phyloP scores from a whole-genome alignment of 2,329 filamentous ascomycete species.

The Penicillium sp. region DNA sequence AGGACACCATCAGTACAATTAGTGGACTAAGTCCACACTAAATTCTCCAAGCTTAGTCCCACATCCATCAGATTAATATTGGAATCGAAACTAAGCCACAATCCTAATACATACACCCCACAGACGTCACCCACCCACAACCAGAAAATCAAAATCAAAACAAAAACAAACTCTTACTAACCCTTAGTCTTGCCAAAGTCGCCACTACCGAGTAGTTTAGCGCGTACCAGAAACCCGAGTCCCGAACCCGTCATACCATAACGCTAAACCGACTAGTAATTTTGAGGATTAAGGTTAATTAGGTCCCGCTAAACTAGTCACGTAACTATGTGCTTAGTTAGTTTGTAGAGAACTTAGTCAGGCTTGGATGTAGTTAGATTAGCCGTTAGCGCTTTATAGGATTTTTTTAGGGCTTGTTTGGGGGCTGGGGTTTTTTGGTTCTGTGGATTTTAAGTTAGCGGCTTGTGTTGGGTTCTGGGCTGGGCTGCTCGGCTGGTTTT shows the following conservation, averaged over 20 bases:
- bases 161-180: too few relatives aligned
- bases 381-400: background rate
- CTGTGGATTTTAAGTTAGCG: background rate
- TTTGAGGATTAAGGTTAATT: constrained; percentile 3
- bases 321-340: background rate
- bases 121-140: too few relatives aligned
- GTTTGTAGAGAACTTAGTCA: background rate
- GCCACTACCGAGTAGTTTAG: background rate
- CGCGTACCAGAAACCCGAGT: background rate
- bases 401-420: background rate
- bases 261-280: constrained; percentile 1
- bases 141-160: too few relatives aligned
- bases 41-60: too few relatives aligned
- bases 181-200: too few relatives aligned
- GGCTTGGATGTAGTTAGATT: background rate
- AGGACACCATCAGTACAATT: too few relatives aligned
- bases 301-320: background rate
- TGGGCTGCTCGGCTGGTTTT: background rate
- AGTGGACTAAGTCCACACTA: too few relatives aligned
- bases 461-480: background rate
- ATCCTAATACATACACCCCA: too few relatives aligned
- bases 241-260: background rate
- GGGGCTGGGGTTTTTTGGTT: background rate
- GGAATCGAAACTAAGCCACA: too few relatives aligned
- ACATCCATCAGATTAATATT: too few relatives aligned